Base-by-base conservation (phyloP, 2,329 filamentous ascomycete genomes). In the Talaromyces funiculosus region DNA sequence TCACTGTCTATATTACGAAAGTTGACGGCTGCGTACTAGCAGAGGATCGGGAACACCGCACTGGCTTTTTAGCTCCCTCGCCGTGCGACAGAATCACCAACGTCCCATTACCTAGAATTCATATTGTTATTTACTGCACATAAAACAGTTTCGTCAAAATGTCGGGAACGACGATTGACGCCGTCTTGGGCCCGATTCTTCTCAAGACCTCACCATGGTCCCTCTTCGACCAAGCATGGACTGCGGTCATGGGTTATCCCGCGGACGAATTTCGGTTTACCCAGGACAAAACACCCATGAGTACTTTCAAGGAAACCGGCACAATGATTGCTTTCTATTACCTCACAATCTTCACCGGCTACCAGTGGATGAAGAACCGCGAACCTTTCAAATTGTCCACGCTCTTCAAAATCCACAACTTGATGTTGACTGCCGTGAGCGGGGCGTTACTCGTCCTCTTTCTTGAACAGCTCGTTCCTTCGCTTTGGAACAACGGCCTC, bases 341-440 rank as follows among this genome's bases (percentile, higher is more conserved):
- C 76, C 78, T 87, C 68, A 81, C 95, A 79, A 92, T 96, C 71
- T 92, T 96, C 67, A 90, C 90, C 64, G 92, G 92, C 59, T 85
- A 90, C 64, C 90, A 93, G 77, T 75, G 89, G 68, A 96, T 96
- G 92, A 88, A 89, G 76, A 87, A 87, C 71, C 86, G 89, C 63
- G 83, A 87, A 73, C 82, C 92, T 26, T 87, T 91, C 80, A 89
- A 93, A 83, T 82, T 96, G 72, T 92, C 89, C 79, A 80, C 82
- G 18, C 79, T 92, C 57, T 96, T 96, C 82, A 87, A 95, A 77
- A 82, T 95, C 72, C 92, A 96, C 84, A 96, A 96, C 83, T 87
- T 96, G 70, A 87, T 90, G 79, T 81, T 96, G 70, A 96, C 92
- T 33, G 80, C 83, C 66, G 90, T 95, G 78, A 93, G 89, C 73